Conservation (phyloP, 768 basidiomycete species). For the Tulasnella sp. region DNA sequence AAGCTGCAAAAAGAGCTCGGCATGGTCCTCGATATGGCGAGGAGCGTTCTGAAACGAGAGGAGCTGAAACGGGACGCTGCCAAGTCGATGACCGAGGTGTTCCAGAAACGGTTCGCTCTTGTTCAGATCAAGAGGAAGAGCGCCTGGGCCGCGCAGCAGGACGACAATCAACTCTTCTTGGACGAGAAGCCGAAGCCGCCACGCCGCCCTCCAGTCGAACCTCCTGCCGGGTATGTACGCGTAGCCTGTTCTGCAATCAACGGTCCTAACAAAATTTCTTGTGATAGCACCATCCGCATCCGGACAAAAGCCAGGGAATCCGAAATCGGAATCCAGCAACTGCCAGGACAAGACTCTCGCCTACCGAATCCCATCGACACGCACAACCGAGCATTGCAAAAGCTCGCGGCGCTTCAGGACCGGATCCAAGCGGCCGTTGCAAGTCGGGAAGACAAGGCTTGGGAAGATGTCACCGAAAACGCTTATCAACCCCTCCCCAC, state of each 20-base stretch:
- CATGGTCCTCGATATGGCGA: constrained; percentile 61
- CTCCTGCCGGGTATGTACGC: not conserved
- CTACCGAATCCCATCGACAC: constrained; percentile 21
- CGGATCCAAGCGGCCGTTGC: constrained; percentile 51
- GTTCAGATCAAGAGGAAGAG: constrained; percentile 68
- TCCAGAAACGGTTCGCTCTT: constrained; percentile 66
- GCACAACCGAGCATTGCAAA: constrained; percentile 23
- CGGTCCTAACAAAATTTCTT: not conserved
- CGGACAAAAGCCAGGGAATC: constrained; percentile 13
- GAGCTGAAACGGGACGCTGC: constrained; percentile 56
- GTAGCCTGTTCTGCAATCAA: not conserved
- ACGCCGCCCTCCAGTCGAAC: constrained; percentile 20
- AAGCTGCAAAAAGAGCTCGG: constrained; percentile 69
- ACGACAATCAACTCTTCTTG: constrained; percentile 58
- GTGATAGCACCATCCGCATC: not conserved
- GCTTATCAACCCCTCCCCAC: constrained; percentile 55
- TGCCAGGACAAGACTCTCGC: not conserved
- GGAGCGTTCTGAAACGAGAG: constrained; percentile 59
- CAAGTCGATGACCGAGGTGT: constrained; percentile 49
- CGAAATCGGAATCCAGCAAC: not conserved
- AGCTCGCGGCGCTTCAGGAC: constrained; percentile 37
- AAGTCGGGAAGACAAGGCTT: constrained; percentile 63
- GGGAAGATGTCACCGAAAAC: constrained; percentile 81
- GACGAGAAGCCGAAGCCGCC: constrained; percentile 61
- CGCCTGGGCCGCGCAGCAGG: constrained; percentile 27